Evolutionary conservation across 768 basidiomycete genomes (phyloP).

Genomic region (Pisolithus marmoratus): DNA sequence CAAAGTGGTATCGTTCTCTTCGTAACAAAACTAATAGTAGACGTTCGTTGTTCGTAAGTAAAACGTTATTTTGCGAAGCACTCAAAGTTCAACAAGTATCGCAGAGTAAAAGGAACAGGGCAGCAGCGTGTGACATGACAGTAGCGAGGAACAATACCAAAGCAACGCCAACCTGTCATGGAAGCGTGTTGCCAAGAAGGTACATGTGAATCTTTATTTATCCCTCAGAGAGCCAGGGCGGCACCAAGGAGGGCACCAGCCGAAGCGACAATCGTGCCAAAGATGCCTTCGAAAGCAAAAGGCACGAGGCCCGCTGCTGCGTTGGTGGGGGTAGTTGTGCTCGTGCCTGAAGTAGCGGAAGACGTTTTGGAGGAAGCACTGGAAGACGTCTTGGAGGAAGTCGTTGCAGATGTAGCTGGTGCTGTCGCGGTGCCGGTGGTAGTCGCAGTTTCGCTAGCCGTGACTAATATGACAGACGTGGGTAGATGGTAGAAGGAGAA

Average conservation of each 20-base stretch:
- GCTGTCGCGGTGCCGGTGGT: not conserved
- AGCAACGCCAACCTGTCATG: no score
- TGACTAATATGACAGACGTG: not conserved
- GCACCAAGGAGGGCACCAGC: slow-evolving; percentile 23
- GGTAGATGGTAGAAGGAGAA: not conserved
- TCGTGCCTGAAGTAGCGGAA: not conserved
- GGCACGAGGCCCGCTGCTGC: slow-evolving; percentile 17
- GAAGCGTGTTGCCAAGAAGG: no score
- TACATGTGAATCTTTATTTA: no score
- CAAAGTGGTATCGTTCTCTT: no score
- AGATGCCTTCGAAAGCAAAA: slow-evolving; percentile 10
- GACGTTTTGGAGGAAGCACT: not conserved
- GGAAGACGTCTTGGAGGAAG: not conserved
- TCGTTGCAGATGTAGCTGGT: not conserved
- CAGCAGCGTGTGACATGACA: no score
- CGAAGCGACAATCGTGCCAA: slow-evolving; percentile 20
- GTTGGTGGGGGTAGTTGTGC: not conserved
- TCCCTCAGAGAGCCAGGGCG: slow-evolving; percentile 15
- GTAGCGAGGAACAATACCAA: no score
- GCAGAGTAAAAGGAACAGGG: no score
- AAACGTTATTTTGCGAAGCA: no score
- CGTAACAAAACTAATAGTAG: no score
- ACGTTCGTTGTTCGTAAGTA: no score
- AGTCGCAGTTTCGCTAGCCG: not conserved
- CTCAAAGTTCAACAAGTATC: no score